Percentiles rank a stretch among this genome's conserved stretches.
Conservation (phyloP, 495 filamentous ascomycete genomes). For the Letharia lupina region DNA sequence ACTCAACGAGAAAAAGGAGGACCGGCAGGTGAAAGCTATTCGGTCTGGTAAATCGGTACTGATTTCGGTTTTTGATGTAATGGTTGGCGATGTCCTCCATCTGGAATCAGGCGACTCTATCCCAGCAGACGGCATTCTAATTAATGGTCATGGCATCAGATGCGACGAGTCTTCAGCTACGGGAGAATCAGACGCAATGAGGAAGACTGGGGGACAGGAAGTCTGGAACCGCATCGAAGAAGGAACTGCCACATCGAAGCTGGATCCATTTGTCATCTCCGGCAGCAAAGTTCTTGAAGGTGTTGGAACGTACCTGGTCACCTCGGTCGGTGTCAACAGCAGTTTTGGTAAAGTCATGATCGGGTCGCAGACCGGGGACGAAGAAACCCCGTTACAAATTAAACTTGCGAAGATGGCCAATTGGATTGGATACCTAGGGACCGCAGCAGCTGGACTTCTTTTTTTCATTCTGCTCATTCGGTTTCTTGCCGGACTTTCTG, state of each 20-base stretch:
- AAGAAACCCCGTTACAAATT: constrained; percentile 56
- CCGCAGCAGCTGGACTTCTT: constrained; percentile 49
- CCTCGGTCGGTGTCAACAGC: constrained; percentile 53
- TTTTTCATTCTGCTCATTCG: constrained; percentile 57
- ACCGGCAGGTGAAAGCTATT: constrained; percentile 66
- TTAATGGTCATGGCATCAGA: constrained; percentile 56
- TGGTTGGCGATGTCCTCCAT: constrained; percentile 65
- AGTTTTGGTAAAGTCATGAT: constrained; percentile 59
- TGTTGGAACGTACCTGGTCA: constrained; percentile 56
- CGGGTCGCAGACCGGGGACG: constrained; percentile 50
- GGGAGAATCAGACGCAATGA: constrained; percentile 61
- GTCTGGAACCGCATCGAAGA: constrained; percentile 50
- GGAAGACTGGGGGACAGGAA: constrained; percentile 52
- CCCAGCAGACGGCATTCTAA: constrained; percentile 51
- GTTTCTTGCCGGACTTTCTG: constrained; percentile 46
- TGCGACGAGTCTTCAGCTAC: constrained; percentile 65
- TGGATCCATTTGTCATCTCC: constrained; percentile 58
- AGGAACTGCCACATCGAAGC: constrained; percentile 47
- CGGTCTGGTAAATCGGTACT: constrained; percentile 67
- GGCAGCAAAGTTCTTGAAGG: constrained; percentile 59
- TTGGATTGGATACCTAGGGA: constrained; percentile 53
- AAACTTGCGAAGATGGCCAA: constrained; percentile 55
- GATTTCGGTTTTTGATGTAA: constrained; percentile 62
- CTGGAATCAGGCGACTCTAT: constrained; percentile 68
- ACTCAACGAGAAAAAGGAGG: constrained; percentile 68